phyloP scores from a whole-genome alignment of 257 asterid species.

The Penstemon newberryi region DNA sequence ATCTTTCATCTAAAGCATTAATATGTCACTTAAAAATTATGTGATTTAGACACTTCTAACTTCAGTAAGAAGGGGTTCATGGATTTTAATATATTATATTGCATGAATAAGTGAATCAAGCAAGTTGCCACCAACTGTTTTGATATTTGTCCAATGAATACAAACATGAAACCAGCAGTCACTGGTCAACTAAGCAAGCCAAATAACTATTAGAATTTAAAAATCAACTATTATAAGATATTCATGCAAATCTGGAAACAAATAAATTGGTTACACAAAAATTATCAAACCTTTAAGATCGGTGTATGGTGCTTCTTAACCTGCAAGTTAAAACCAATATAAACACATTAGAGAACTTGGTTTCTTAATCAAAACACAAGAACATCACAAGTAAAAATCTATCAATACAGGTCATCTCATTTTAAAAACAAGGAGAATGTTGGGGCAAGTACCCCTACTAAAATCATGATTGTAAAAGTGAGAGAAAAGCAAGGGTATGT shows the following conservation, averaged over 20 bases:
- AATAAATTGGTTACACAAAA: slow-evolving; percentile 11
- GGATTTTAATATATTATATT: background rate
- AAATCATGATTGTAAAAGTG: background rate
- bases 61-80: background rate
- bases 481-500: background rate
- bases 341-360: slow-evolving; percentile 25
- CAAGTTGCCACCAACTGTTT: slow-evolving; percentile 3
- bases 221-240: background rate
- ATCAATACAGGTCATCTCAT: background rate
- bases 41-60: background rate
- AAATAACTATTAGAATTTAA: background rate
- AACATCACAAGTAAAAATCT: background rate
- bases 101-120: slow-evolving; percentile 3
- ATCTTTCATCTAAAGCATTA: slow-evolving; percentile 2
- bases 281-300: slow-evolving; percentile 65
- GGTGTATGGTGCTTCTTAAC: slow-evolving; percentile 79
- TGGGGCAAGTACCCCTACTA: slow-evolving; percentile 1
- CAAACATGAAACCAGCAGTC: slow-evolving; percentile 1
- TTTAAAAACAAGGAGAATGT: slow-evolving; percentile 6
- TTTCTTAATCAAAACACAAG: slow-evolving; percentile 19
- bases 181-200: background rate
- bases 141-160: background rate
- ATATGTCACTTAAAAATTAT: background rate
- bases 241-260: slow-evolving; percentile 5
- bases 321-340: slow-evolving; percentile 46